Percentiles rank a stretch among this genome's conserved stretches.
phyloP scores from a whole-genome alignment of 2,329 filamentous ascomycete species.

The Hansfordia pulvinata region DNA sequence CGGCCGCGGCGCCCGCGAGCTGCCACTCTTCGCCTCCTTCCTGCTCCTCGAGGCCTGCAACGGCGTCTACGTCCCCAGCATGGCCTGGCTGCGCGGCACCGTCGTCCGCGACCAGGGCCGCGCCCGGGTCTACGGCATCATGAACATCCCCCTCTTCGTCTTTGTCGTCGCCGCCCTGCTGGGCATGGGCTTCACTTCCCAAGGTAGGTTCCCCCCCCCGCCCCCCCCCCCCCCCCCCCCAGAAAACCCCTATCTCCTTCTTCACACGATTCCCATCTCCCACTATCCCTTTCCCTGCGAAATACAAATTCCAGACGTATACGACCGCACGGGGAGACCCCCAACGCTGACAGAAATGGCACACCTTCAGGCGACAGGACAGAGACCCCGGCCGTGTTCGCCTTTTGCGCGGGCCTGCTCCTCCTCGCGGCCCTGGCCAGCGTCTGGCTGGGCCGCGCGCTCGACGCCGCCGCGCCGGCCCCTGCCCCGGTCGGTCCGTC shows the following conservation, averaged over 20 bases:
- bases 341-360: constrained; percentile 12
- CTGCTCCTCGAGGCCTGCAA: constrained; percentile 19
- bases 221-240: too few relatives aligned
- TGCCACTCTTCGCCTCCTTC: constrained; percentile 12
- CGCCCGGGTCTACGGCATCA: constrained; percentile 17
- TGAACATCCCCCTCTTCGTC: constrained; percentile 38
- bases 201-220: too few relatives aligned
- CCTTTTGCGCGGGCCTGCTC: constrained; percentile 10
- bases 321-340: too few relatives aligned
- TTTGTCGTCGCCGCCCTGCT: constrained; percentile 38
- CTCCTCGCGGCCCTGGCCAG: constrained; percentile 8
- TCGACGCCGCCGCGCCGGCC: too few relatives aligned
- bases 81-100: constrained; percentile 16
- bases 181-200: too few relatives aligned
- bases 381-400: constrained; percentile 9
- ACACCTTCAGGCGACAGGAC: constrained; percentile 3
- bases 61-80: constrained; percentile 18
- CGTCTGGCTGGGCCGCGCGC: too few relatives aligned
- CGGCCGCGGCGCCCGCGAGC: too few relatives aligned
- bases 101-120: constrained; percentile 14
- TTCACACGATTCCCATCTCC: too few relatives aligned
- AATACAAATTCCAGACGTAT: too few relatives aligned
- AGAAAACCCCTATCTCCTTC: too few relatives aligned
- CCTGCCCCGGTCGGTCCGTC: too few relatives aligned
- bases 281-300: too few relatives aligned